Percentiles rank a stretch among this genome's conserved stretches.
phyloP scores from a whole-genome alignment of 2,329 filamentous ascomycete species.

The Phoma herbarum region DNA sequence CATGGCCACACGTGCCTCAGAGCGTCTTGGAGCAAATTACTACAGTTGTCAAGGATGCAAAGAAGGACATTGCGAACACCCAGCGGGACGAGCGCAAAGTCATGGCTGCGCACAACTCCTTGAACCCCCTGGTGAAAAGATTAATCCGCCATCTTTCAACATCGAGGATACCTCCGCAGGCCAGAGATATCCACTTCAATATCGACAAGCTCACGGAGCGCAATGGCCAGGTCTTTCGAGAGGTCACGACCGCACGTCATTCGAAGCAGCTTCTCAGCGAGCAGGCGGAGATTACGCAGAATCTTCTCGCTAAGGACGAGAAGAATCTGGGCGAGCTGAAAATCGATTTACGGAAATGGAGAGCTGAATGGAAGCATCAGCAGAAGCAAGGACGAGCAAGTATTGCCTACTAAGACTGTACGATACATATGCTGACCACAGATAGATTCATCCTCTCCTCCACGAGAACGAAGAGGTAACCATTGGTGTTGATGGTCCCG shows the following conservation, averaged over 20 bases:
- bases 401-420: slow-evolving; percentile 15
- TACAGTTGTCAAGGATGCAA: slow-evolving; percentile 65
- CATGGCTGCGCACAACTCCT: slow-evolving; percentile 63
- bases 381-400: slow-evolving; percentile 43
- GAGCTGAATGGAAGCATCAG: slow-evolving; percentile 42
- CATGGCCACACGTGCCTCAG: slow-evolving; percentile 65
- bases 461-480: slow-evolving; percentile 26
- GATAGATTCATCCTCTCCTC: slow-evolving; percentile 49
- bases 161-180: slow-evolving; percentile 71
- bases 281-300: slow-evolving; percentile 66
- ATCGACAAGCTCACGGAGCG: slow-evolving; percentile 71
- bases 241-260: slow-evolving; percentile 69
- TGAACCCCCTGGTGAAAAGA: slow-evolving; percentile 64
- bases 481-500: slow-evolving; percentile 38
- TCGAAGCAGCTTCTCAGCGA: slow-evolving; percentile 67
- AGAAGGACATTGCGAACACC: slow-evolving; percentile 68
- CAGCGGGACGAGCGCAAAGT: slow-evolving; percentile 58
- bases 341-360: slow-evolving; percentile 42
- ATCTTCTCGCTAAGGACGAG: slow-evolving; percentile 39
- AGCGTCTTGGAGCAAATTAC: slow-evolving; percentile 65
- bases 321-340: slow-evolving; percentile 41
- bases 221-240: slow-evolving; percentile 57
- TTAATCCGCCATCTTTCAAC: slow-evolving; percentile 66
- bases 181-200: slow-evolving; percentile 64
- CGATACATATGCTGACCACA: slow-evolving; percentile 27